A percentile compares a stretch with the other conserved stretches of the same genome.
Evolutionary conservation across 2,329 filamentous ascomycete genomes (phyloP).

Genomic region (Aspergillus ustus): DNA sequence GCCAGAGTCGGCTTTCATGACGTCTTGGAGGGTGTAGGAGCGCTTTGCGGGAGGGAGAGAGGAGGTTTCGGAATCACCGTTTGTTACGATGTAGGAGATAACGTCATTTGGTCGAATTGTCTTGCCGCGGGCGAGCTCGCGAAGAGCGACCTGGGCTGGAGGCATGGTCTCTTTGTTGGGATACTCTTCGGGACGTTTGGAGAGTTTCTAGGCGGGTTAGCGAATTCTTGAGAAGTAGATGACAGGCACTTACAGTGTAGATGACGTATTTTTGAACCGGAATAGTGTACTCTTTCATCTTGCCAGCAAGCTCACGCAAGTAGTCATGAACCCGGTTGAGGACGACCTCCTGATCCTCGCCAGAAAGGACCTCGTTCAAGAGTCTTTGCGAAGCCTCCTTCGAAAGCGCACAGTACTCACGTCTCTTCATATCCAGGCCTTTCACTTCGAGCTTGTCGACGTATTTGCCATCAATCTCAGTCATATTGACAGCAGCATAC

Average conservation of each 20-base stretch:
- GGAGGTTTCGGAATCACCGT: slow-evolving; percentile 64
- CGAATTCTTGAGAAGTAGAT: background rate
- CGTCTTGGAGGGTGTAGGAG: slow-evolving; percentile 83
- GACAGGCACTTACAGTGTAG: slow-evolving; percentile 66
- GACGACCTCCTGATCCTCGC: slow-evolving; percentile 86
- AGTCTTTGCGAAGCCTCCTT: slow-evolving; percentile 92
- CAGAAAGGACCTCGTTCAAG: slow-evolving; percentile 92
- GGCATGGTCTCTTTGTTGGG: slow-evolving; percentile 95
- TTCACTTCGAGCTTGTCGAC: slow-evolving; percentile 97
- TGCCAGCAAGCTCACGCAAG: slow-evolving; percentile 77
- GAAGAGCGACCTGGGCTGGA: slow-evolving; percentile 91
- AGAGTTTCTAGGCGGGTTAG: slow-evolving; percentile 68
- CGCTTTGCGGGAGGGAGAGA: slow-evolving; percentile 76
- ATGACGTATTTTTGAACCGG: slow-evolving; percentile 92
- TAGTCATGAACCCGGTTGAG: slow-evolving; percentile 93
- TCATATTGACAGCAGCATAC: slow-evolving; percentile 94
- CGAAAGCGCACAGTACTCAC: slow-evolving; percentile 93
- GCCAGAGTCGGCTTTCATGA: slow-evolving; percentile 74
- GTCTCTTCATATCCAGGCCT: slow-evolving; percentile 94
- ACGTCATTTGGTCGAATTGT: slow-evolving; percentile 91
- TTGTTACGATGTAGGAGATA: slow-evolving; percentile 91
- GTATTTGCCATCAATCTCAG: slow-evolving; percentile 86
- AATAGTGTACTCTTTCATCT: slow-evolving; percentile 81
- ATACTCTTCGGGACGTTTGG: slow-evolving; percentile 90
- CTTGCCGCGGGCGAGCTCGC: slow-evolving; percentile 85